A percentile compares a stretch with the other conserved stretches of the same genome.
Evolutionary conservation across 352 stramenopile genomes (phyloP).

Genomic region (Phytophthora macrochlamydospora): DNA sequence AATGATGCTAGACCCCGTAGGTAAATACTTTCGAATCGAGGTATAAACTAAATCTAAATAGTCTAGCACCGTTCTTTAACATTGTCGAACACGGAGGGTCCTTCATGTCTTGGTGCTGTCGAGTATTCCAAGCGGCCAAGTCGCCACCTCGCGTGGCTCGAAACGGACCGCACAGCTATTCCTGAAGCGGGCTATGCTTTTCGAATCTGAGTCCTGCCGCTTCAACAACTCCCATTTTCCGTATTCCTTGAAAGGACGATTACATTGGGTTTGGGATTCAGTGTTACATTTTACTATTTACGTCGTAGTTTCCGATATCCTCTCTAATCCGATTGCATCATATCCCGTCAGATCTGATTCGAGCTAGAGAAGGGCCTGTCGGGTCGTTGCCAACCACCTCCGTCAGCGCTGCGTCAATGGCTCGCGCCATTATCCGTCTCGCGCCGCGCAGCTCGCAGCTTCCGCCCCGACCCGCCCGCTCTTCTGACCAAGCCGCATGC

Average conservation of each 20-base stretch:
- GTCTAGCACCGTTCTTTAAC: too few species aligned
- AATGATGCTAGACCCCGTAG: neutral
- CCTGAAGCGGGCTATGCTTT: neutral
- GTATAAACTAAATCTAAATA: too few species aligned
- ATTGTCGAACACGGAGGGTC: too few species aligned
- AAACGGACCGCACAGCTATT: neutral
- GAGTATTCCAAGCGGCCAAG: too few species aligned
- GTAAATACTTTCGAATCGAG: too few species aligned
- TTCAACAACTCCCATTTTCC: neutral
- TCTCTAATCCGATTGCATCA: neutral
- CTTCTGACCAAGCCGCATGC: slow-evolving; percentile 25
- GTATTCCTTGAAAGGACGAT: too few species aligned
- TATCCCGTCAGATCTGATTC: neutral
- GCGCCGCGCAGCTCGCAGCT: neutral
- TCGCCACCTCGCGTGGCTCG: neutral
- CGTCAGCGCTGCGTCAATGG: neutral
- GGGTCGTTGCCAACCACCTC: slow-evolving; percentile 25
- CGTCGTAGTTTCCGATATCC: neutral
- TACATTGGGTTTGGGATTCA: neutral
- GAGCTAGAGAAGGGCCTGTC: slow-evolving; percentile 13
- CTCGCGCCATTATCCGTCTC: slow-evolving; percentile 20
- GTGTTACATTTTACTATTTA: too few species aligned
- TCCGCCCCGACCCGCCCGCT: slow-evolving; percentile 3
- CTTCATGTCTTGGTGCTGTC: too few species aligned
- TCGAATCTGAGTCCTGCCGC: neutral